Evolutionary conservation across 225 moss, liverwort and hornwort genomes (phyloP).

Genomic region (Physcomitrellopsis africana): DNA sequence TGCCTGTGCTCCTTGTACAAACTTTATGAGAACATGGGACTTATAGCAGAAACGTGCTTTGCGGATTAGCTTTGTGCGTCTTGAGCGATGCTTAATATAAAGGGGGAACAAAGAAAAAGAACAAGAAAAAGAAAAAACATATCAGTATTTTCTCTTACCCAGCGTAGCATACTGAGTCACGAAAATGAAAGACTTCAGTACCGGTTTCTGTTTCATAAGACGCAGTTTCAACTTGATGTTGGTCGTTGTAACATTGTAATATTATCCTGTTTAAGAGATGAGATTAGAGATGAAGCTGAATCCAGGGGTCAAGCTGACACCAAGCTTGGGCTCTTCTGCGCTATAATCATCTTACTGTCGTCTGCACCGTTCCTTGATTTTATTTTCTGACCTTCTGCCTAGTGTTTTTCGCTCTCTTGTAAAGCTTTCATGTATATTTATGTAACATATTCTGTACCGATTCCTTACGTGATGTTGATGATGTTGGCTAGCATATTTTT

Average conservation of each 20-base stretch:
- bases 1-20: conserved; percentile 52
- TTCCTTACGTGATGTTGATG: no score
- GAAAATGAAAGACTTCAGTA: conserved; percentile 38
- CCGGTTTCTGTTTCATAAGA: conserved; percentile 40
- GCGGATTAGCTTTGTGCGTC: conserved; percentile 49
- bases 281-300: conserved; percentile 25
- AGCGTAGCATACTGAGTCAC: conserved; percentile 37
- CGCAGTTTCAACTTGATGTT: conserved; percentile 33
- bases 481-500: no score
- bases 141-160: conserved; percentile 18
- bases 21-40: conserved; percentile 36
- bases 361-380: no score
- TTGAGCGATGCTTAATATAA: conserved; percentile 5
- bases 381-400: no score
- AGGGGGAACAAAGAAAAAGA: background rate
- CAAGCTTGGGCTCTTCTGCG: conserved; percentile 4
- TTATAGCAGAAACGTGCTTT: conserved; percentile 37
- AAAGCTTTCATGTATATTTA: no score
- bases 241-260: conserved; percentile 35
- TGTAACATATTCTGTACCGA: no score
- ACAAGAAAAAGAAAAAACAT: conserved; percentile 15
- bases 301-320: conserved; percentile 12
- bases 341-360: background rate
- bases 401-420: no score
- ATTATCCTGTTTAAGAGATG: conserved; percentile 35